phyloP scores from a whole-genome alignment of 257 asterid species.

The Scutellaria barbata region DNA sequence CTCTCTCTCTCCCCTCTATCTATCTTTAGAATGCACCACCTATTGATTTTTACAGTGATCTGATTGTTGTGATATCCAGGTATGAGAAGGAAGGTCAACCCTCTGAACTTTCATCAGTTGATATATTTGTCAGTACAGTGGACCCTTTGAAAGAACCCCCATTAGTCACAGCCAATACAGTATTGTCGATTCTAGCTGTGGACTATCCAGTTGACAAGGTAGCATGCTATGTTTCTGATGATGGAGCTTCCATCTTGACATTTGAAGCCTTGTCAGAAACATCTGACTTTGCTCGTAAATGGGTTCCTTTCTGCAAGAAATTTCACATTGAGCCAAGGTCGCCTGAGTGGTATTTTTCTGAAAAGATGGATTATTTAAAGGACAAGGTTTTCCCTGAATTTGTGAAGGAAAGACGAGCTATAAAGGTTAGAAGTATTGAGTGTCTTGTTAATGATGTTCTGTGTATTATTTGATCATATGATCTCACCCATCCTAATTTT shows the following conservation, averaged over 20 bases:
- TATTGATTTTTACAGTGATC: background rate
- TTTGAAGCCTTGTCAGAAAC: slow-evolving; percentile 26
- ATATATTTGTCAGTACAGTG: slow-evolving; percentile 29
- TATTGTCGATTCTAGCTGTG: slow-evolving; percentile 25
- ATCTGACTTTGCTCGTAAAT: slow-evolving; percentile 18
- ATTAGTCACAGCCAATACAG: slow-evolving; percentile 23
- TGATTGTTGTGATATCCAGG: slow-evolving; percentile 18
- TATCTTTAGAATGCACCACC: background rate
- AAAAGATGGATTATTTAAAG: slow-evolving; percentile 24
- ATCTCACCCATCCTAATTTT: background rate
- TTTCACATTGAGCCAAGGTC: slow-evolving; percentile 28
- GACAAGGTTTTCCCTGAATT: slow-evolving; percentile 20
- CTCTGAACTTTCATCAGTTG: slow-evolving; percentile 28
- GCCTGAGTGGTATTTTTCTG: slow-evolving; percentile 27
- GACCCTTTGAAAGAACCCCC: slow-evolving; percentile 23
- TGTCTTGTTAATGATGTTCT: background rate
- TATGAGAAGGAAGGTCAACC: slow-evolving; percentile 25
- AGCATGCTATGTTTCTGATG: slow-evolving; percentile 23
- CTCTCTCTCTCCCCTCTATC: background rate
- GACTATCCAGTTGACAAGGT: slow-evolving; percentile 26
- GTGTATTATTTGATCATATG: background rate
- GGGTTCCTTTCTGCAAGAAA: slow-evolving; percentile 30
- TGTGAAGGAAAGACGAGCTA: slow-evolving; percentile 23
- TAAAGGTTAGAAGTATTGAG: slow-evolving; percentile 11
- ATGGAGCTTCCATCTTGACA: slow-evolving; percentile 30